Evolutionary conservation across 208 protist species (phyloP).

Genomic region (Trypanosoma avium): DNA sequence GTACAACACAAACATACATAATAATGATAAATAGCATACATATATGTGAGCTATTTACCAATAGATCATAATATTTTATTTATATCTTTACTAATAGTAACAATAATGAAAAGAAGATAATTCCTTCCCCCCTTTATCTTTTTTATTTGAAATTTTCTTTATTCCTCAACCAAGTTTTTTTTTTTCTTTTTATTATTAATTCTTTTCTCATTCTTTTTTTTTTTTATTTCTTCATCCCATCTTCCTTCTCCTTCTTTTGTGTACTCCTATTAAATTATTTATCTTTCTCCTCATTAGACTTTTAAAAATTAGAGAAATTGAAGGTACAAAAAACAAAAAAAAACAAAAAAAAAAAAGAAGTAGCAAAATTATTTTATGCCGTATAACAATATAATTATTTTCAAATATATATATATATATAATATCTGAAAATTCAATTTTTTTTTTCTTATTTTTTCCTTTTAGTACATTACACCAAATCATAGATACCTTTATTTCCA

Average conservation of each 20-base stretch:
- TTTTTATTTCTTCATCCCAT: slow-evolving; percentile 1
- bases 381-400: slow-evolving; percentile 7
- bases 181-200: not conserved
- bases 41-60: too few relatives aligned
- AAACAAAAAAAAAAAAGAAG: not conserved
- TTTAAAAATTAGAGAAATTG: too few relatives aligned
- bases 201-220: not conserved
- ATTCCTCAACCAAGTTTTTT: too few relatives aligned
- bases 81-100: too few relatives aligned
- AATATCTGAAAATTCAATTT: not conserved
- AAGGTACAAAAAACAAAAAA: not conserved
- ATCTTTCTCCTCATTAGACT: not conserved
- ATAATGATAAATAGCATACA: too few relatives aligned
- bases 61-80: too few relatives aligned
- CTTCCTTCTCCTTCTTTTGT: not conserved
- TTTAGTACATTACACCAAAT: not conserved
- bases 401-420: slow-evolving; percentile 21
- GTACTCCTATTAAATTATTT: not conserved
- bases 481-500: not conserved
- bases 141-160: too few relatives aligned
- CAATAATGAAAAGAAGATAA: too few relatives aligned
- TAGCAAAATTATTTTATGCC: not conserved
- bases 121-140: too few relatives aligned
- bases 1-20: too few relatives aligned
- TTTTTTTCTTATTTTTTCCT: not conserved